Conservation (phyloP, 129 eudicot genomes). For the Lactuca saligna region DNA sequence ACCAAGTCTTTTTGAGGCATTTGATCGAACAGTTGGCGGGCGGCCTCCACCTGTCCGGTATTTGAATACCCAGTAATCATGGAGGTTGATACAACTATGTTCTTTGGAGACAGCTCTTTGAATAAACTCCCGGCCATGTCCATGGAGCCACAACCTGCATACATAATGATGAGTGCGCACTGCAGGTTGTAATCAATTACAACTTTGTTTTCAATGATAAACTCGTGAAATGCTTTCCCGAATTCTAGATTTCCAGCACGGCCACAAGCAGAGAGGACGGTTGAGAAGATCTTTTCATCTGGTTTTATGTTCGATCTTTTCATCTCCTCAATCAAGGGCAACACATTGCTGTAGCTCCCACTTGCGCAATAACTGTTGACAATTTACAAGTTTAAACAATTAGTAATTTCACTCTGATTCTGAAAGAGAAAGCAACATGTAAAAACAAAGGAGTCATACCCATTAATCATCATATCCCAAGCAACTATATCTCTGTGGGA, state of each 20-base stretch:
- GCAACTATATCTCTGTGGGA: slow-evolving; percentile 60
- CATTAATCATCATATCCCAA: slow-evolving; percentile 71
- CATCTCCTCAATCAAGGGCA: slow-evolving; percentile 67
- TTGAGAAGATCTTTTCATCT: slow-evolving; percentile 52
- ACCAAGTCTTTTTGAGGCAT: slow-evolving; percentile 59
- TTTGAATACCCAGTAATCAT: slow-evolving; percentile 74
- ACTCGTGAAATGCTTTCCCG: slow-evolving; percentile 58
- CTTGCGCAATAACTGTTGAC: slow-evolving; percentile 51
- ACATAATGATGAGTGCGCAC: slow-evolving; percentile 63
- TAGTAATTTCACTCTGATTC: slow-evolving; percentile 10
- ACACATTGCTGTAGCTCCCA: slow-evolving; percentile 47
- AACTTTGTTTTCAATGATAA: slow-evolving; percentile 39
- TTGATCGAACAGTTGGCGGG: slow-evolving; percentile 50
- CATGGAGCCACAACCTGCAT: slow-evolving; percentile 72
- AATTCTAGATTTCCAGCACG: slow-evolving; percentile 52
- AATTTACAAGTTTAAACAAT: background rate
- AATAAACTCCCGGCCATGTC: slow-evolving; percentile 53
- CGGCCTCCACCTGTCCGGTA: slow-evolving; percentile 49
- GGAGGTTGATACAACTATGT: slow-evolving; percentile 65
- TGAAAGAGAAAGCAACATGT: background rate
- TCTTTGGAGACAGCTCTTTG: slow-evolving; percentile 42
- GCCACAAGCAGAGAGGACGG: slow-evolving; percentile 61
- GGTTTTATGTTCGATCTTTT: slow-evolving; percentile 48
- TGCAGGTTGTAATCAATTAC: slow-evolving; percentile 48
- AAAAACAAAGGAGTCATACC: slow-evolving; percentile 41